Evolutionary conservation across 192 early-diverging fungal genomes (phyloP), one percentile per base, ranked within the genome.

Genomic region (Pilaira anomala): DNA sequence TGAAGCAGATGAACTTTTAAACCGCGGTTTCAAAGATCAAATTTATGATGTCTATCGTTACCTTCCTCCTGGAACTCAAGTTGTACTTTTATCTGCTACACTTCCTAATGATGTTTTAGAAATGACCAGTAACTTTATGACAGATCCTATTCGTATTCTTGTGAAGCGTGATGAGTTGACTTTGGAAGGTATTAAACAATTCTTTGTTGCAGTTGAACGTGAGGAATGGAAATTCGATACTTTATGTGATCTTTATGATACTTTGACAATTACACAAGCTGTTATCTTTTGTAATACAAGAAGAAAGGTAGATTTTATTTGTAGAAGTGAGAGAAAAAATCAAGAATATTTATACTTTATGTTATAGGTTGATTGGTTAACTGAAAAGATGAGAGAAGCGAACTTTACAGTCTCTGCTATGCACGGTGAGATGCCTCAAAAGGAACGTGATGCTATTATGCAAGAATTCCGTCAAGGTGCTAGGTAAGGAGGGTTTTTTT

Each of bases 181-280:
- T 36, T 75, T 99, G 39, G 95, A 99, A 79, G 97, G 95, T 21
- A 99, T 99, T 77, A 96, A 95, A 73, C 97, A 99, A 73, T 99
- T 99, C 78, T 97, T 94, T 78, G 92, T 98, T 21, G 90, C 94
- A 44, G 96, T 98, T 19, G 96, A 98, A 62, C 85, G 86, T 67
- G 96, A 98, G 63, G 95, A 97, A 65, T 98, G 96, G 96, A 98
- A 98, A 69, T 94, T 97, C 59, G 96, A 98, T 65, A 98, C 96
- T 8, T 78, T 98, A 13, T 96, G 96, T 77, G 93, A 98, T 74
- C 77, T 98, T 8, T 98, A 98, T 78, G 96, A 98, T 67, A 95
- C 92, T 12, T 70, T 97, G 39, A 98, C 95, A 4, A 93, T 97
- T 60, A 96, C 95, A n/a, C 96, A 98, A 64, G 96, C 96, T 24